Conservation (phyloP, 2,329 filamentous ascomycete genomes). For the Sphaerulina populicola region DNA sequence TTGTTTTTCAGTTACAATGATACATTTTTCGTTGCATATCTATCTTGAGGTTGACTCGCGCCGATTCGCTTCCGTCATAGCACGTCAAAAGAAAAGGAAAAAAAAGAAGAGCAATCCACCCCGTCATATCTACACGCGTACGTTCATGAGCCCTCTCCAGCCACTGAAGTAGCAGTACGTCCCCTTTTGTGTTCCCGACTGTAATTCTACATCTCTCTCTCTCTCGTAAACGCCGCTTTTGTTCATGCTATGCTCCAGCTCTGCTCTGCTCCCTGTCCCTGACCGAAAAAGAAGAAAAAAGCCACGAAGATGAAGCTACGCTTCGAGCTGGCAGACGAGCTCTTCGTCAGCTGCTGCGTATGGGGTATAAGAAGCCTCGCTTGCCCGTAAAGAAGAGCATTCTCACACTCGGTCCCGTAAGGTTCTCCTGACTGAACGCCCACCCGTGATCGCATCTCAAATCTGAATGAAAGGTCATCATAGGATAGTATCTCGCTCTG, state of each 20-base stretch:
- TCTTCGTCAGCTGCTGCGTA: neutral
- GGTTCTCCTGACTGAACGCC: too few relatives aligned
- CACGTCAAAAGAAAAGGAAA: neutral
- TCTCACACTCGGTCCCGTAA: neutral
- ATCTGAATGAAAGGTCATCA: too few relatives aligned
- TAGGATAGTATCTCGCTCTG: too few relatives aligned
- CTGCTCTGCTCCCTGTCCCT: neutral
- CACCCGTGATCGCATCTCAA: too few relatives aligned
- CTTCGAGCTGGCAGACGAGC: neutral
- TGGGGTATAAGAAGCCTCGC: neutral
- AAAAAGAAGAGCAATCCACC: neutral
- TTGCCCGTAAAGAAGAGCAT: neutral
- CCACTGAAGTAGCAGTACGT: neutral
- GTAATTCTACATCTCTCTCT: neutral
- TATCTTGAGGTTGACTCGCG: too few relatives aligned
- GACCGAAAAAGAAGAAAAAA: neutral
- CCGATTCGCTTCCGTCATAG: neutral
- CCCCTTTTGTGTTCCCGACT: neutral
- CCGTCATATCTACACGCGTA: neutral
- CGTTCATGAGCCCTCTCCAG: neutral
- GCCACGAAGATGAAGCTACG: neutral
- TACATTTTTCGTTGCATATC: too few relatives aligned
- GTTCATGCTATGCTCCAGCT: neutral
- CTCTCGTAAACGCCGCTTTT: neutral
- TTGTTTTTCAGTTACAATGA: too few relatives aligned